phyloP scores from a whole-genome alignment of 768 basidiomycete species.

The Tricholoma flavovirens region DNA sequence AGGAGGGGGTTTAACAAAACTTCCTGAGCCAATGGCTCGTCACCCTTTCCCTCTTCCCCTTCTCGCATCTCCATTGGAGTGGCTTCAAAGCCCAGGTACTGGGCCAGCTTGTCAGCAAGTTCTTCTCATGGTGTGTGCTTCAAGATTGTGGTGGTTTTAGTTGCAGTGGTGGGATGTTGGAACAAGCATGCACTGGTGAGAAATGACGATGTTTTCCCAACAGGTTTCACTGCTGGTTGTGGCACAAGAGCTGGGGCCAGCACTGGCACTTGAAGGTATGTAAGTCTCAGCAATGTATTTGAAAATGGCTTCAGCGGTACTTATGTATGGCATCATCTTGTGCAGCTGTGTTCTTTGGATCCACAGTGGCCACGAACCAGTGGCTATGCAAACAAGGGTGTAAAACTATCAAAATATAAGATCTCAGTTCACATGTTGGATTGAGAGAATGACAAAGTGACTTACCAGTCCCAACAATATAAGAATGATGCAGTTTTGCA shows the following conservation, averaged over 20 bases:
- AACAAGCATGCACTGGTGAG: not conserved
- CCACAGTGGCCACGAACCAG: constrained; percentile 3
- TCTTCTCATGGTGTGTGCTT: not conserved
- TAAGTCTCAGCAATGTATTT: not conserved
- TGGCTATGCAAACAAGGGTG: constrained; percentile 17
- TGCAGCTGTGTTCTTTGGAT: not conserved
- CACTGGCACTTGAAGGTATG: not conserved
- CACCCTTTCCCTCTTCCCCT: not conserved
- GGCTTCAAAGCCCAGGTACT: too few species aligned
- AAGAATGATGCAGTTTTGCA: constrained; percentile 24
- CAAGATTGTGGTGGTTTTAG: not conserved
- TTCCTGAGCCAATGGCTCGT: too few species aligned
- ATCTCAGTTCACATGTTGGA: not conserved
- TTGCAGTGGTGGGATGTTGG: not conserved
- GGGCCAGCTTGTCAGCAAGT: not conserved
- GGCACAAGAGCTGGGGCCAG: not conserved
- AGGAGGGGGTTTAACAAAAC: too few species aligned
- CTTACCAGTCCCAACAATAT: constrained; percentile 24
- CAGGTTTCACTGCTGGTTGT: not conserved
- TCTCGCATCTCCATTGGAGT: not conserved
- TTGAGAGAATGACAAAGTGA: not conserved
- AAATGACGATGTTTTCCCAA: not conserved
- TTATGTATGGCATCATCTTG: not conserved
- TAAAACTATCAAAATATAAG: constrained; percentile 14
- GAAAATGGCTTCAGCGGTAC: not conserved